Percentiles rank a stretch among this genome's conserved stretches.
Evolutionary conservation across 163 green algal species (phyloP).

Genomic region (Smithsoniella earleae): DNA sequence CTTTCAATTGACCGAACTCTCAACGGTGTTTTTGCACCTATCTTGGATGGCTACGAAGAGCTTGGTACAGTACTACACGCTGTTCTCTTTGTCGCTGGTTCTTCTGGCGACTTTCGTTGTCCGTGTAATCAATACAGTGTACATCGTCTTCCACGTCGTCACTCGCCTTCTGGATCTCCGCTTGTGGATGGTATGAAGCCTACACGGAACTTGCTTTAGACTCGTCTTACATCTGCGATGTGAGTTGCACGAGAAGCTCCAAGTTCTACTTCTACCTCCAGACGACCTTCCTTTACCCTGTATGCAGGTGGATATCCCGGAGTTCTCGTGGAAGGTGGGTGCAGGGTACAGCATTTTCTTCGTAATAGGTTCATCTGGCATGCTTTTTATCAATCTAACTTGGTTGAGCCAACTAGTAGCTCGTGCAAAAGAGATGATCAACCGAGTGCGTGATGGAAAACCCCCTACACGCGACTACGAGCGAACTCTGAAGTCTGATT

Average conservation of each 20-base stretch:
- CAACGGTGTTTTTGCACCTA: constrained; percentile 22
- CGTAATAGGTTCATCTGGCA: constrained; percentile 2
- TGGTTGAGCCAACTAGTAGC: constrained; percentile 11
- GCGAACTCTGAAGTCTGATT: neutral
- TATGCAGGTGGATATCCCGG: constrained; percentile 4
- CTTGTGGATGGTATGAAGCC: neutral
- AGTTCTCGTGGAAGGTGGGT: neutral
- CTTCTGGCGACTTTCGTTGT: constrained; percentile 4
- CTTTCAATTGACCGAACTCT: constrained; percentile 13
- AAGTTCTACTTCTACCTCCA: neutral
- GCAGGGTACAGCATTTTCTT: neutral
- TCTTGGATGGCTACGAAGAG: constrained; percentile 21
- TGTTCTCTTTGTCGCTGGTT: neutral
- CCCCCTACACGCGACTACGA: constrained; percentile 21
- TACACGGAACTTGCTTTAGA: too few species aligned
- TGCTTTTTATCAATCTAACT: constrained; percentile 21
- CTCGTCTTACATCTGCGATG: neutral
- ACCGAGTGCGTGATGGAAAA: neutral
- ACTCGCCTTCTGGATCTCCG: constrained; percentile 13
- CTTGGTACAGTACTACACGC: neutral
- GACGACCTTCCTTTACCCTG: neutral
- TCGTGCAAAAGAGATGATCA: constrained; percentile 13
- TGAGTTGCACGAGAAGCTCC: too few species aligned
- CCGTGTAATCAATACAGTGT: neutral
- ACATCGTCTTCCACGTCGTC: constrained; percentile 13